Evolutionary conservation across 2,329 filamentous ascomycete species (phyloP), one percentile per base, ranked within the genome.

Genomic region (Ophioceras dolichostomum): DNA sequence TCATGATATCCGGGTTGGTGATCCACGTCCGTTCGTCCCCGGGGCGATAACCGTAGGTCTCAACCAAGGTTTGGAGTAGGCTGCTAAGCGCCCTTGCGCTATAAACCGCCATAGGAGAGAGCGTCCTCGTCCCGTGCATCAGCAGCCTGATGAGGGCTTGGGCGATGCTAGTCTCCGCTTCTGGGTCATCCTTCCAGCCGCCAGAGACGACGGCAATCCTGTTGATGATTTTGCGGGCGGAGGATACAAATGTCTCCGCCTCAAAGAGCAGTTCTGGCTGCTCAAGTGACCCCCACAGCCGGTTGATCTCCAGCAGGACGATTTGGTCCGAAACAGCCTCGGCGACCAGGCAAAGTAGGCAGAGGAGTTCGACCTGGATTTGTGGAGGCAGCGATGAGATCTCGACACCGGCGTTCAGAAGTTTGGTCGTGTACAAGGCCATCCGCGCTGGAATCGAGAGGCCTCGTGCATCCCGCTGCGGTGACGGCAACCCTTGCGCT

Each of bases 361-460:
- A 67, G 1, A 78, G 37, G 2, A 76, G 47, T 39, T 77, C 68
- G 8, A 66, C 54, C 36, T 67, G 64, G 16, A 61, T 57, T 2
- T 59, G 50, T 2, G 50, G 48, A 1, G 68, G 60, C 0, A 73
- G 43, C 0, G 54, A 46, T 0, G 58, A 46, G 1, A 68, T 39
- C 3, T 61, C 47, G 9, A 68, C 46, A 0, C 60, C 57, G 3
- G 57, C 53, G 1, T 55, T 49, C 0, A 87, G 52, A 0, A 91
- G 53, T 34, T 68, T 68, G 5, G 67, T 64, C 0, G 76, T 70
- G 53, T 87, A 94, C 34, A 80, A 65, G 1, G 80, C 76, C 62
- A 93, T 83, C 39, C 89, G 71, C 12, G 84, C 73, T 1, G 85
- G 76, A 38, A 83, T 65, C 2, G 85, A 85, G 22, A 78, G 73